Evolutionary conservation across 345 rosid genomes (phyloP).

Genomic region (Noccaea caerulescens): DNA sequence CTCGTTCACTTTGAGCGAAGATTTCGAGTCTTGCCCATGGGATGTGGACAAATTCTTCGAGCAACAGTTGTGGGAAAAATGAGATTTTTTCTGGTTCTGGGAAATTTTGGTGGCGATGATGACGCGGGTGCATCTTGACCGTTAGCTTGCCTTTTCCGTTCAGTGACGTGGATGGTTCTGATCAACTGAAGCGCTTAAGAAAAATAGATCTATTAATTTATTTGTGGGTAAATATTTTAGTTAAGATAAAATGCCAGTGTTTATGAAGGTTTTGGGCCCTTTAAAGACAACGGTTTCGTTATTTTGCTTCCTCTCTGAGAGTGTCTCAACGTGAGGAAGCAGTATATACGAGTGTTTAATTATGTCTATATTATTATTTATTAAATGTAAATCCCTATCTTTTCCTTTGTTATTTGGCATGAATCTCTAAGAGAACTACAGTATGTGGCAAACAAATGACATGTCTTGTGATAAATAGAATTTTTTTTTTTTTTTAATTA

Average conservation of each 20-base stretch:
- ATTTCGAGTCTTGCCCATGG: constrained; percentile 63
- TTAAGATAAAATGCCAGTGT: constrained; percentile 16
- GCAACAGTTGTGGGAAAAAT: background rate
- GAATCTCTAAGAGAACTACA: background rate
- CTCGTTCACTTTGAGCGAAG: constrained; percentile 48
- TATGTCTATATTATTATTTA: background rate
- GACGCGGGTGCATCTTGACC: constrained; percentile 35
- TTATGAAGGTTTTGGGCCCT: constrained; percentile 25
- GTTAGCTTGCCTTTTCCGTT: background rate
- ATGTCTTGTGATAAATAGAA: background rate
- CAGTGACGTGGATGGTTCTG: constrained; percentile 28
- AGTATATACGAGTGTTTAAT: constrained; percentile 12
- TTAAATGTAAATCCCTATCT: background rate
- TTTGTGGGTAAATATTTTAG: constrained; percentile 32
- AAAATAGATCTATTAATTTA: background rate
- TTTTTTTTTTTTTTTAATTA: background rate
- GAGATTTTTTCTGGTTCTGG: background rate
- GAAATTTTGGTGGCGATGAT: constrained; percentile 20
- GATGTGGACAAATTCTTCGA: constrained; percentile 66
- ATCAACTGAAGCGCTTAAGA: background rate
- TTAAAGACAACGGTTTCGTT: constrained; percentile 14
- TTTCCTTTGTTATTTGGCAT: background rate
- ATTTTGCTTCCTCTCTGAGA: constrained; percentile 7
- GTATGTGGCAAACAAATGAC: constrained; percentile 1
- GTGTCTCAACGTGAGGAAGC: constrained; percentile 26